Percentiles rank a stretch among this genome's conserved stretches.
Evolutionary conservation across 805 yeast species (phyloP).

Genomic region (Hanseniaspora pseudoguilliermondii): DNA sequence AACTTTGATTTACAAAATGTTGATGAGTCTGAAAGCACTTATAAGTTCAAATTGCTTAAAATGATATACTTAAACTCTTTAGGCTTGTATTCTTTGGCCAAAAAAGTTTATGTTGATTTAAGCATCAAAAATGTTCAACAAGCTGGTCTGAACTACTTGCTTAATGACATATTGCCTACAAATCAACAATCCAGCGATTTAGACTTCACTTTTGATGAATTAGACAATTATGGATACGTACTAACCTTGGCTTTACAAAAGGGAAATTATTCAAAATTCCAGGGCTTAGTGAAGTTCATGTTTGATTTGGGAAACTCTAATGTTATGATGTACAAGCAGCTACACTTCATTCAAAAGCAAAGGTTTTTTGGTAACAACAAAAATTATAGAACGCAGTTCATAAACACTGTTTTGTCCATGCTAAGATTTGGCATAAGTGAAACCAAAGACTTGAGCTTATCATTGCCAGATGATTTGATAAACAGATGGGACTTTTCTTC

Average conservation of each 20-base stretch:
- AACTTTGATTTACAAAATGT: neutral
- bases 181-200: conserved; percentile 33
- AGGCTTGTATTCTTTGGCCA: conserved; percentile 42
- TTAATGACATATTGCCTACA: conserved; percentile 38
- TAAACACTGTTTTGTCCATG: conserved; percentile 19
- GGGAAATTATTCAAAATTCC: conserved; percentile 51
- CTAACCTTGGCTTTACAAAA: conserved; percentile 42
- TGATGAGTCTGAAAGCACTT: conserved; percentile 29
- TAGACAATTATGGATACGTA: conserved; percentile 39
- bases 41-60: conserved; percentile 59
- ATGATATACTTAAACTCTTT: conserved; percentile 47
- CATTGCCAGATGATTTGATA: conserved; percentile 14
- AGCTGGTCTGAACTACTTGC: conserved; percentile 50
- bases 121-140: conserved; percentile 64
- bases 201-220: conserved; percentile 31
- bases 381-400: conserved; percentile 17
- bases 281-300: conserved; percentile 49
- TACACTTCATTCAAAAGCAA: conserved; percentile 20
- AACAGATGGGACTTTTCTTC: conserved; percentile 3
- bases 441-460: conserved; percentile 24
- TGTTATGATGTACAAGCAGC: conserved; percentile 28
- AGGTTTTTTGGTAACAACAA: conserved; percentile 24
- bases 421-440: conserved; percentile 27
- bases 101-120: conserved; percentile 37
- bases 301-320: conserved; percentile 38